A percentile compares a stretch with the other conserved stretches of the same genome.
These are phyloP conservation scores for Lipomyces spencermartinsiae DNA, from an alignment of 805 yeast genomes.

Conservation along the genomic window DNA sequence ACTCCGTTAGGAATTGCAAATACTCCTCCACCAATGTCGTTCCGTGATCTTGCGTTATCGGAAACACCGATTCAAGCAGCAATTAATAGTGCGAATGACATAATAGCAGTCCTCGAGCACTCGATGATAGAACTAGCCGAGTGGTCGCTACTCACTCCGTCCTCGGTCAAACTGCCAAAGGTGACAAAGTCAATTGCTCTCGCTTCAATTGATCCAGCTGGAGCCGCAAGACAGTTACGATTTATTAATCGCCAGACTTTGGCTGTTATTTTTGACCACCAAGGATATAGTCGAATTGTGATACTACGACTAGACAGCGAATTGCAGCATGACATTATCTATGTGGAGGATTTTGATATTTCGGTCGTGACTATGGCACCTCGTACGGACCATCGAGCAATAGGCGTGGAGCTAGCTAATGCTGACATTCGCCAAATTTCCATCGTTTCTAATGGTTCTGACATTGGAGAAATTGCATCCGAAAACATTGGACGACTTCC, in stretches of 20 bases:
- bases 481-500: conserved; percentile 21
- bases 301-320: conserved; percentile 17
- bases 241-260: conserved; percentile 58
- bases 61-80: conserved; percentile 69
- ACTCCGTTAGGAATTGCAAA: conserved; percentile 86
- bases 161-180: conserved; percentile 29
- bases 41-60: conserved; percentile 64
- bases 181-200: conserved; percentile 23
- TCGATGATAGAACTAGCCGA: conserved; percentile 55
- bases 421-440: conserved; percentile 24
- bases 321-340: conserved; percentile 17
- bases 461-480: conserved; percentile 1
- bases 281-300: conserved; percentile 18
- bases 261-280: conserved; percentile 66
- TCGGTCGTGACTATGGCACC: conserved; percentile 23
- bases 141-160: conserved; percentile 40
- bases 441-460: not conserved
- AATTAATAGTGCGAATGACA: conserved; percentile 62
- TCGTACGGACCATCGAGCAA: conserved; percentile 24
- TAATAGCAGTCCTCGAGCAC: conserved; percentile 63
- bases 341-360: conserved; percentile 16
- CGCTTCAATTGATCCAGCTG: conserved; percentile 14
- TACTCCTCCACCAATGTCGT: conserved; percentile 93
- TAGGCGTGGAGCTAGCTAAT: conserved; percentile 24
- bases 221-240: conserved; percentile 64